Evolutionary conservation across 2,329 filamentous ascomycete species (phyloP), one percentile per base, ranked within the genome.

Genomic region (Alternaria sp.): DNA sequence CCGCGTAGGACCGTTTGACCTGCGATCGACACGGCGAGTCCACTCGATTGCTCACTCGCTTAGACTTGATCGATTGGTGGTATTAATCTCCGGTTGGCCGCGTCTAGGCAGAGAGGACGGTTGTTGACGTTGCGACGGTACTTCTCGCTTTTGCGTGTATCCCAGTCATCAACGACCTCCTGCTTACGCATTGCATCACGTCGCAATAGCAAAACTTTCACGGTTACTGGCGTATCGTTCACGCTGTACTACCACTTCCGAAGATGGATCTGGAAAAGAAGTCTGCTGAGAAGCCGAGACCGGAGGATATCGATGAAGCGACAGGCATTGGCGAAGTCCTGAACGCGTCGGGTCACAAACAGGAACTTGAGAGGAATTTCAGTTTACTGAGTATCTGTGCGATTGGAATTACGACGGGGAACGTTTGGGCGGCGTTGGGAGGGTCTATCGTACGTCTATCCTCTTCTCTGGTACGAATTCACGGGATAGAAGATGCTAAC

Each of bases 341-440:
- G 64, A 86, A 86, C 68, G 82, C 82, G 3, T 84, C 83, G 3
- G 85, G 85, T 2, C 84, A 87, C 70, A 78, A 81, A 44, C 84
- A 87, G 67, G 84, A 87, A 69, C 76, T 87, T 3, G 81, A 86
- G 46, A 79, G 84, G 2, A 82, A 84, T 43, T 86, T 86, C 72
- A 82, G 80, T 43, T 72, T 87, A 4, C 69, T 82, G 66, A 82
- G 78, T 30, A 81, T 85, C 46, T 84, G 81, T 68, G 76, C 81
- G 11, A 80, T 85, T 28, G 84, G 82, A 5, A 80, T 84, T 25
- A 80, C 80, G 2, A 83, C 81, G 10, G 82, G 72, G 1, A 78
- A 78, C 67, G 79, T 80, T 1, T 84, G 82, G 82, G 78, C 79
- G 8, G 82, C 82, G 6, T 61, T 84, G n/a, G 83, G 83, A 56